Percentiles rank a stretch among this genome's conserved stretches.
Conservation (phyloP, 140 eudicot species). For the Senecio squalidus region DNA sequence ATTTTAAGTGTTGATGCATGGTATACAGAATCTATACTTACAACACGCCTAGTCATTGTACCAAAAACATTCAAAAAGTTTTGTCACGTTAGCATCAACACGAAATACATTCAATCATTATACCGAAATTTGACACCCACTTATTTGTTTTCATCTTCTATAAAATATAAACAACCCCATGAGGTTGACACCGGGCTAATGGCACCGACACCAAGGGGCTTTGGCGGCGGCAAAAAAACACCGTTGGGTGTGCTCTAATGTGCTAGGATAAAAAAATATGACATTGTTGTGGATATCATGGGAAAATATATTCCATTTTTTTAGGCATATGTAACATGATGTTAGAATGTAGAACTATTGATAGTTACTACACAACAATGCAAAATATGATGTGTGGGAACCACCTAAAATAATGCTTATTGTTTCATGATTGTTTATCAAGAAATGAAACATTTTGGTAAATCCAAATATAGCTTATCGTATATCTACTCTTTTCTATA, state of each 20-base stretch:
- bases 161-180: too few relatives aligned
- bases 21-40: conserved; percentile 11
- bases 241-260: background rate
- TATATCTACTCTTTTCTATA: too few relatives aligned
- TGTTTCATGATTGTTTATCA: too few relatives aligned
- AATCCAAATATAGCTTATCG: too few relatives aligned
- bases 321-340: background rate
- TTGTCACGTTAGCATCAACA: too few relatives aligned
- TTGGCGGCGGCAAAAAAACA: background rate
- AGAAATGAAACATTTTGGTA: too few relatives aligned
- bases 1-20: background rate
- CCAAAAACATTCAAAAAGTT: too few relatives aligned
- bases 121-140: too few relatives aligned
- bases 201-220: too few relatives aligned
- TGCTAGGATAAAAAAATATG: background rate
- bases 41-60: background rate
- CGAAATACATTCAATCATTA: too few relatives aligned
- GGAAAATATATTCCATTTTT: background rate
- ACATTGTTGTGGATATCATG: background rate
- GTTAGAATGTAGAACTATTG: background rate
- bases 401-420: conserved; percentile 7
- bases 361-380: background rate
- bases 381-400: background rate
- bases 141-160: too few relatives aligned
- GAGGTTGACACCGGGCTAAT: too few relatives aligned